phyloP scores from a whole-genome alignment of 164 flowering plant genomes.

The Berberis thunbergii region DNA sequence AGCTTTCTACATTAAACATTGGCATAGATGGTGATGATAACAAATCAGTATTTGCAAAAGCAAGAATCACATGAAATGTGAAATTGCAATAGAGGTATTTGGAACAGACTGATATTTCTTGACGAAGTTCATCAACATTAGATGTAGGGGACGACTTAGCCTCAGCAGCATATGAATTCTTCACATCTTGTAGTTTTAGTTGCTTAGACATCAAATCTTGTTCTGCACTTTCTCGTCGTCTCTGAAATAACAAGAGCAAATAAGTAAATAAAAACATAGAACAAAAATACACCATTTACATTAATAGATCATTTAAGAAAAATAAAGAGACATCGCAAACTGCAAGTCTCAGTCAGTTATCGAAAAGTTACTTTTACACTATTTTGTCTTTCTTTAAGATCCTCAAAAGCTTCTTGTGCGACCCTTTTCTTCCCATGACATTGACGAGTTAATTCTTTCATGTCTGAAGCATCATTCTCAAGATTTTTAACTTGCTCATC shows the following conservation, averaged over 20 bases:
- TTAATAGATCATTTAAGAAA: neutral
- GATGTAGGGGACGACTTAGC: constrained; percentile 28
- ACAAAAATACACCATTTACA: neutral
- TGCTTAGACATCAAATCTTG: constrained; percentile 35
- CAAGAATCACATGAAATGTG: neutral
- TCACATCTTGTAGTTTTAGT: constrained; percentile 41
- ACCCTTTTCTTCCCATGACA: constrained; percentile 38
- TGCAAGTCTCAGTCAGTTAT: neutral
- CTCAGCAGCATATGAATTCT: constrained; percentile 44
- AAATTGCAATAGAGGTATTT: neutral
- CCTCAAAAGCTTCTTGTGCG: constrained; percentile 29
- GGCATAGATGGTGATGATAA: neutral
- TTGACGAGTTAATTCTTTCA: constrained; percentile 24
- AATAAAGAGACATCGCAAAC: neutral
- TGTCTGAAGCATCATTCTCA: constrained; percentile 30
- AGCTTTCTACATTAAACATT: constrained; percentile 32
- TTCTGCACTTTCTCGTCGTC: constrained; percentile 42
- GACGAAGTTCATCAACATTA: constrained; percentile 55
- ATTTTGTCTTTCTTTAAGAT: constrained; percentile 23
- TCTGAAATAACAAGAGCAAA: constrained; percentile 27
- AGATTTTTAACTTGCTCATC: constrained; percentile 53
- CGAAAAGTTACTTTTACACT: constrained; percentile 38
- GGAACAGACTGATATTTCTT: constrained; percentile 68
- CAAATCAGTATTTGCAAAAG: neutral
- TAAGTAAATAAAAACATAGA: neutral